Base-by-base conservation (phyloP, 768 basidiomycete genomes). In the Mycena capillaripes region DNA sequence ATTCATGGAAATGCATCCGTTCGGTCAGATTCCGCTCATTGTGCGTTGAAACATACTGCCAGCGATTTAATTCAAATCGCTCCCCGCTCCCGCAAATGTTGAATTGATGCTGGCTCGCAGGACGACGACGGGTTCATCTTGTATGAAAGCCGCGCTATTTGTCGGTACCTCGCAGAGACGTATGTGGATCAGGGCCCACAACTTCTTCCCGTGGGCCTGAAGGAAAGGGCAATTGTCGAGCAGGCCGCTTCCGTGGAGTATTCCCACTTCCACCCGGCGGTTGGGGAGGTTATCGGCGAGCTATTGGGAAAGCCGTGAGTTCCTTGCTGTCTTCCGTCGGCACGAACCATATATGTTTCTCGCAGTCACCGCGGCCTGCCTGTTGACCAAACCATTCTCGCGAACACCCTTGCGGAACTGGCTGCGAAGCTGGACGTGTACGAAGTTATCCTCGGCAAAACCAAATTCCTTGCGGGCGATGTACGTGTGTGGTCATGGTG, bases 51-150 rank as follows among this genome's bases (percentile, higher is more conserved):
- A 25, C 46, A 2, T 23, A 48, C 46, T 48, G n/a, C 46, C n/a
- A 48, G 19, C 21, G 21, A 48, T 23, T 21, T 17, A 46, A 46
- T 21, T 46, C 44, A 46, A 46, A 2, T 3, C 44, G 16, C 42
- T 16, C 42, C 42, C 42, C 42, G 42, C 42, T 42, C 42, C 4
- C 17, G 42, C 17, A 16, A 42, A 42, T 42, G 42, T 42, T 50
- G 25, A n/a, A 50, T 27, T 50, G 25, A 50, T 50, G 48, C n/a
- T 50, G 48, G 25, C 23, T 42, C 23, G n/a, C 52, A 83, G 83
- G 75, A 86, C 62, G 87, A 89, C 23, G 86, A 86, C 46, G 88
- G 86, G 7, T 84, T 89, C 76, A 77, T 82, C 77, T 62, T 89
- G 73, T 57, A 57, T 38, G 56, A 57, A 19, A 57, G 56, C 19